Conservation (phyloP, 805 yeast species). For the Hanseniaspora lachancei region DNA sequence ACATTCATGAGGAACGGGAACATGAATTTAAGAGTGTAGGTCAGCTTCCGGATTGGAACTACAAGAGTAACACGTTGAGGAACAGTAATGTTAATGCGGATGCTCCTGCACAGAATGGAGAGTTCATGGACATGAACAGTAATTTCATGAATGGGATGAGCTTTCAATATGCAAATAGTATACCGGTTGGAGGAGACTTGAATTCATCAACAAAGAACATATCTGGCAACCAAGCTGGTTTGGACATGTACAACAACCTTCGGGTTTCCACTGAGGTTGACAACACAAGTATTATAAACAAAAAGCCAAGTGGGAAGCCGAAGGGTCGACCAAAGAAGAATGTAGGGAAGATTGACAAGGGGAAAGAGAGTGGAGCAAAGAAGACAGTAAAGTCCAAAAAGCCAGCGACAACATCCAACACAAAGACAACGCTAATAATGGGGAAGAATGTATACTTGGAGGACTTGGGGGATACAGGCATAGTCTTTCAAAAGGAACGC, state of each 20-base stretch:
- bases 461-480: not conserved
- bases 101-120: not conserved
- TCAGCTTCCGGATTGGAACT: not conserved
- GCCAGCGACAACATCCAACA: not conserved
- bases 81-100: not conserved
- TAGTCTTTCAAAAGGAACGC: not conserved
- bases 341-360: not conserved
- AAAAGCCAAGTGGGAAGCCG: not conserved
- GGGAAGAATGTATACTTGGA: not conserved
- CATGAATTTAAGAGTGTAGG: not conserved
- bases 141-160: not conserved
- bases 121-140: not conserved
- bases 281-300: not conserved
- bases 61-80: not conserved
- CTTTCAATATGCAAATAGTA: not conserved
- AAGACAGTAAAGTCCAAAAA: not conserved
- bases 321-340: not conserved
- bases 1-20: not conserved
- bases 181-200: not conserved
- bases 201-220: not conserved
- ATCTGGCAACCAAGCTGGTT: not conserved
- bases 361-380: not conserved
- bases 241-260: not conserved
- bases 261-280: not conserved
- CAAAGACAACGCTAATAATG: not conserved